Base-by-base conservation (phyloP, 495 filamentous ascomycete genomes). In the Hypoxylon fuscum region DNA sequence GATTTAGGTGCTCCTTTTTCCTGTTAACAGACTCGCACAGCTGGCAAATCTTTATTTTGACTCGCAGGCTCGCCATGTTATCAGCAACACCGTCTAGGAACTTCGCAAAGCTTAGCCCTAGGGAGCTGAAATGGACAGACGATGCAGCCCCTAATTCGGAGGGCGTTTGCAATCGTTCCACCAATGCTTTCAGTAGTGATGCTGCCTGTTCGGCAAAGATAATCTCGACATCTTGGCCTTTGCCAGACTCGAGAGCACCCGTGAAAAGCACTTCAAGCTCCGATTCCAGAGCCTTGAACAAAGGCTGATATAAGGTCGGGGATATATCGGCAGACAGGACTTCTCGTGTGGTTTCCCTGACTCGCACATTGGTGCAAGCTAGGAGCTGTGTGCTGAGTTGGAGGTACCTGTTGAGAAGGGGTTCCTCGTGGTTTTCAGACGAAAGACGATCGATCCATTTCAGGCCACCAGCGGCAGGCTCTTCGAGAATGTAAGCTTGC, bases 31-130 rank as follows among this genome's bases (percentile, higher is more conserved):
- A 79, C 55, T 88, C 86, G 58, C 82, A 86, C 17, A 88, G 68
- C 51, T 87, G 84, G 65, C 86, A 88, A 45, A 88, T 81, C 65
- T 85, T 86, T 58, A 87, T 87, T 66, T 87, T 88, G 23, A 88
- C 84, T 46, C 85, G 75, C 10, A 87, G 58, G 25, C 79, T 81
- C 34, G 76, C 79, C 21, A 74, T 66, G 17, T 79, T 82, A 55
- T 85, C 83, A 9, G 74, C 60, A 18, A 78, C 76, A 15, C 77
- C 76, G 55, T 87, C 82, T 23, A 88, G 64, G 67, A 87, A 88
- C 53, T 81, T 85, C 41, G 85, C 84, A 60, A 88, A 81, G 66
- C 79, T 85, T 27, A 88, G 71, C 1, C 82, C 82, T 27, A 88
- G 73, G 2, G 80, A 77, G 38, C 85, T 84, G 21, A 88, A 77